Evolutionary conservation across 139 green algal genomes (phyloP).

Genomic region (Micromonas pusilla): DNA sequence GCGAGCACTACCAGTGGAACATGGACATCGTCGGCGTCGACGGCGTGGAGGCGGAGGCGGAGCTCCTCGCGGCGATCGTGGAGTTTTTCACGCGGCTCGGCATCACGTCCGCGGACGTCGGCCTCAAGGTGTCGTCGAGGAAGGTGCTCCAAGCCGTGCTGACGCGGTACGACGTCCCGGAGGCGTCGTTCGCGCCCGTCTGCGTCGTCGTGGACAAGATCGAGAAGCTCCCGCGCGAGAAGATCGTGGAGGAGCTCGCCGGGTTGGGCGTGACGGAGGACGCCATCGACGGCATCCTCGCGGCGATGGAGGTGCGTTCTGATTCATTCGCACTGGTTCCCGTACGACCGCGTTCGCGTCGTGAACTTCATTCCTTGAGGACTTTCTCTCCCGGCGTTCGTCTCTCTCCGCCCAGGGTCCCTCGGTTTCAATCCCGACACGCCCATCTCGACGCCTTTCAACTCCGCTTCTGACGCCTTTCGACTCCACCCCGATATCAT

Average conservation of each 20-base stretch:
- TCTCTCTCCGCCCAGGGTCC: no score
- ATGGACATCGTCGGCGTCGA: constrained; percentile 85
- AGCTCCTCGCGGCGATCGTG: constrained; percentile 79
- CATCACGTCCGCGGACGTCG: constrained; percentile 65
- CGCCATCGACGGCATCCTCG: constrained; percentile 60
- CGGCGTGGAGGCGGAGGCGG: constrained; percentile 77
- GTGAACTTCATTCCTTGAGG: no score
- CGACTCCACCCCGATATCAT: no score
- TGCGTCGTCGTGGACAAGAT: constrained; percentile 87
- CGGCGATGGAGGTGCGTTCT: constrained; percentile 46
- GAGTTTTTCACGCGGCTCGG: constrained; percentile 61
- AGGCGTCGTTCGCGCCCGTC: constrained; percentile 51
- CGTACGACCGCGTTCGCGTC: no score
- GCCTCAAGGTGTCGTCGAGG: constrained; percentile 74
- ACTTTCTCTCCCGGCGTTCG: no score
- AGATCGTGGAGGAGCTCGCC: constrained; percentile 63
- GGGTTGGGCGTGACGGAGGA: constrained; percentile 47
- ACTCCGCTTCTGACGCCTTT: no score
- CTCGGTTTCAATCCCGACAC: no score
- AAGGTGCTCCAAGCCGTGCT: constrained; percentile 69
- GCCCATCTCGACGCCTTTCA: no score
- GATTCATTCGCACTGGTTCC: no score
- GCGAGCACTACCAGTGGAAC: constrained; percentile 96
- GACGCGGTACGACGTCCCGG: constrained; percentile 45
- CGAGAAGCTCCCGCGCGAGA: constrained; percentile 71